Percentiles rank a stretch among this genome's conserved stretches.
Evolutionary conservation across 345 rosid genomes (phyloP).

Genomic region (Lenwebbia sp.): DNA sequence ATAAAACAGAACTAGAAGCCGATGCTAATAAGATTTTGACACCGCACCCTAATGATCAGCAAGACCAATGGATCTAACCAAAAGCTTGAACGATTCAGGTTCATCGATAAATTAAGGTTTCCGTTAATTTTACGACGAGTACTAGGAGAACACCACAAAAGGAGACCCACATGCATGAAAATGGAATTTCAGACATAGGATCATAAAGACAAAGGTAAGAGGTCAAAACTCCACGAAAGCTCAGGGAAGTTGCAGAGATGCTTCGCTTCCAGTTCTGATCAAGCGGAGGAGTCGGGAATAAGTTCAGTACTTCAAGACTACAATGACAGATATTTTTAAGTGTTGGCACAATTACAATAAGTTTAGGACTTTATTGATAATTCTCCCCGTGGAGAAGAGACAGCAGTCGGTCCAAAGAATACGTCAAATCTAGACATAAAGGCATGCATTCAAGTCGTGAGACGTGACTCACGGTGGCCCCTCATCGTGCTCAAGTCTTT

Average conservation of each 20-base stretch:
- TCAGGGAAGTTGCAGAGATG: neutral
- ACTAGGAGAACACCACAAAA: neutral
- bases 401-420: neutral
- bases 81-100: neutral
- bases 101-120: neutral
- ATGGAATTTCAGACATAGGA: fast-evolving
- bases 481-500: neutral
- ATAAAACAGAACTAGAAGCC: neutral
- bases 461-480: neutral
- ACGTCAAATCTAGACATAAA: neutral
- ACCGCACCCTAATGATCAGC: neutral
- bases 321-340: no score
- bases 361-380: no score
- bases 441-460: neutral
- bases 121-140: neutral
- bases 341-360: no score
- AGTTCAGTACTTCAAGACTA: no score
- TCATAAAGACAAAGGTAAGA: neutral
- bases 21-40: neutral
- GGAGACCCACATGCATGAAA: neutral
- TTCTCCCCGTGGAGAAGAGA: no score
- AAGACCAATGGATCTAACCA: neutral
- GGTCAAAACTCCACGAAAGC: neutral
- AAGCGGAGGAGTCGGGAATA: no score
- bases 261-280: neutral